Evolutionary conservation across 495 filamentous ascomycete species (phyloP), one percentile per base, ranked within the genome.

Genomic region (Daldinia bambusicola): DNA sequence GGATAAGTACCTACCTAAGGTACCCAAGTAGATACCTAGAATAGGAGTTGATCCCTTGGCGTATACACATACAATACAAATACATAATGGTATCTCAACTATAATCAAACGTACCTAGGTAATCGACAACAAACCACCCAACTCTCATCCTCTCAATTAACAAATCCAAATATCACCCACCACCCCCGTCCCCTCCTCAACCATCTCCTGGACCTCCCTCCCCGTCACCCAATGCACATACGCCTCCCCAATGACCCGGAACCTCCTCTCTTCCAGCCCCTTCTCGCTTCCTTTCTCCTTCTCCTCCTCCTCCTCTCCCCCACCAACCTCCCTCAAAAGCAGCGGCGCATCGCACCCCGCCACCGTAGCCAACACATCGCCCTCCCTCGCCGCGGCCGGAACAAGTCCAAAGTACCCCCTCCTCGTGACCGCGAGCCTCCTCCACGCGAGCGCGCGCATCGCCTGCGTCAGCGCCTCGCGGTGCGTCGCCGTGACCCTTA

Each of bases 201-300:
- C 9, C 18, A 16, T 16, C 18, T 48, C 9, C 43, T 48, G 4
- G 12, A 48, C 5, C 43, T 48, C 43, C 43, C 9, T 7, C 18
- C 43, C 43, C 8, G 43, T 48, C 10, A 48, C 9, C 43, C 43
- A 48, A 48, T 48, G 43, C 43, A 48, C 43, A 12, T 48, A 48
- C 18, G 43, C 43, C 43, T 48, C 43, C 8, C 43, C 43, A 20
- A 48, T 48, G 8, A 48, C 43, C 4, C 22, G 43, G 2, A 48
- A 48, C 7, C 9, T 48, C 43, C 43, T 20, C 10, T 12, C 7
- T 22, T 1, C 9, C 22, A 48, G 16, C 3, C 40, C 40, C 4
- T 16, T 18, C n/a, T n/a, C n/a, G n/a, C n/a, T n/a, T n/a, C n/a
- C n/a, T n/a, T n/a, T n/a, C n/a, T n/a, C n/a, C n/a, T 20, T 18